Evolutionary conservation across 2,329 filamentous ascomycete species (phyloP).

Genomic region (Ceratocystis colombiana): DNA sequence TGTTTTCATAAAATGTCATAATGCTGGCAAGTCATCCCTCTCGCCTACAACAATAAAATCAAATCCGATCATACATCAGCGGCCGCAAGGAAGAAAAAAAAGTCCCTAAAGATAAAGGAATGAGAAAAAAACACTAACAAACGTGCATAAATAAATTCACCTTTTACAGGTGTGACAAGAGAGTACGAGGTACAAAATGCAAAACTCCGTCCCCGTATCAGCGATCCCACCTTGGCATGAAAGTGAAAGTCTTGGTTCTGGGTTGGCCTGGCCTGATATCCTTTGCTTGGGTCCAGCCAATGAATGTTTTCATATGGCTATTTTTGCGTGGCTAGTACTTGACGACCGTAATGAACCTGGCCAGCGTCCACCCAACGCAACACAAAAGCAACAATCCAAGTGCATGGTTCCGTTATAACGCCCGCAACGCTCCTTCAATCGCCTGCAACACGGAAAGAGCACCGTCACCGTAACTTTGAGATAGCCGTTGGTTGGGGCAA

Average conservation of each 20-base stretch:
- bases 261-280: too few species aligned
- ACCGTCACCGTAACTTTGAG: conserved; percentile 7
- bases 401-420: conserved; percentile 21
- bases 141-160: not conserved
- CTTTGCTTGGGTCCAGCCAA: too few species aligned
- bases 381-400: not conserved
- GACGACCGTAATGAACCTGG: not conserved
- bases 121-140: not conserved
- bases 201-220: conserved; percentile 11
- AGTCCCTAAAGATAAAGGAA: not conserved
- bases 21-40: too few species aligned
- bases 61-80: not conserved
- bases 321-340: not conserved
- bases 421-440: conserved; percentile 22
- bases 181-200: conserved; percentile 2
- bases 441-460: conserved; percentile 16
- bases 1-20: too few species aligned
- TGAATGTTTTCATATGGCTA: not conserved
- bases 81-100: not conserved
- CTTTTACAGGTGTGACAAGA: not conserved
- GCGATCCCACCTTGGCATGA: not conserved
- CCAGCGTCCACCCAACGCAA: not conserved
- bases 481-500: not conserved
- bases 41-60: too few species aligned
- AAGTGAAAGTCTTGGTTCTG: not conserved